Conservation (phyloP, 2,329 filamentous ascomycete genomes). For the Fusarium redolens region DNA sequence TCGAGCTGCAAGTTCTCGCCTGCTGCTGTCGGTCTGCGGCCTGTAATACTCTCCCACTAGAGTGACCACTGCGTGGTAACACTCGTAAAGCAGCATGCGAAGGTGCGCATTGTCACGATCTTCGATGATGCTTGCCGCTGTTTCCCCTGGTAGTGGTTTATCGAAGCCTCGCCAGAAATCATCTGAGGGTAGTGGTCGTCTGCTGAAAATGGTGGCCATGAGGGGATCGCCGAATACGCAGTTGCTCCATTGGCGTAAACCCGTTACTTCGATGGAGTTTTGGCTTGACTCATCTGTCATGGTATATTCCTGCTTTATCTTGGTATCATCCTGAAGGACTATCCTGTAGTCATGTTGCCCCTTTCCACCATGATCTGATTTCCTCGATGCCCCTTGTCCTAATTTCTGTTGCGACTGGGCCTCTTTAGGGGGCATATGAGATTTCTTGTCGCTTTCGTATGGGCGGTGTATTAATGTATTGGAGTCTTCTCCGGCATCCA, state of each 20-base stretch:
- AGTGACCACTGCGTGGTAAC: slow-evolving; percentile 64
- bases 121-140: slow-evolving; percentile 51
- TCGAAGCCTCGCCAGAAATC: slow-evolving; percentile 62
- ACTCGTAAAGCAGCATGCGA: slow-evolving; percentile 67
- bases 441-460: slow-evolving; percentile 12
- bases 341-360: background rate
- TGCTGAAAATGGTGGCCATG: slow-evolving; percentile 62
- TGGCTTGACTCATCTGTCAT: slow-evolving; percentile 3
- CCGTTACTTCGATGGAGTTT: slow-evolving; percentile 54
- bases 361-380: background rate
- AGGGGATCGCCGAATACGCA: slow-evolving; percentile 71
- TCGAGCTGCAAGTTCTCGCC: slow-evolving; percentile 64
- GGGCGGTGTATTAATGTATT: slow-evolving; percentile 59
- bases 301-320: background rate
- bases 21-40: slow-evolving; percentile 59
- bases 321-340: slow-evolving; percentile 7
- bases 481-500: slow-evolving; percentile 62
- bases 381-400: background rate
- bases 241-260: slow-evolving; percentile 69
- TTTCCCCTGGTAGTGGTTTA: slow-evolving; percentile 27
- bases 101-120: slow-evolving; percentile 56
- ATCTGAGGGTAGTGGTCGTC: slow-evolving; percentile 54
- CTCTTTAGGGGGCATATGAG: background rate
- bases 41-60: slow-evolving; percentile 68
- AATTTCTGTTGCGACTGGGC: slow-evolving; percentile 5